Conservation (phyloP, 495 filamentous ascomycete species). For the Penicillium coffeae region DNA sequence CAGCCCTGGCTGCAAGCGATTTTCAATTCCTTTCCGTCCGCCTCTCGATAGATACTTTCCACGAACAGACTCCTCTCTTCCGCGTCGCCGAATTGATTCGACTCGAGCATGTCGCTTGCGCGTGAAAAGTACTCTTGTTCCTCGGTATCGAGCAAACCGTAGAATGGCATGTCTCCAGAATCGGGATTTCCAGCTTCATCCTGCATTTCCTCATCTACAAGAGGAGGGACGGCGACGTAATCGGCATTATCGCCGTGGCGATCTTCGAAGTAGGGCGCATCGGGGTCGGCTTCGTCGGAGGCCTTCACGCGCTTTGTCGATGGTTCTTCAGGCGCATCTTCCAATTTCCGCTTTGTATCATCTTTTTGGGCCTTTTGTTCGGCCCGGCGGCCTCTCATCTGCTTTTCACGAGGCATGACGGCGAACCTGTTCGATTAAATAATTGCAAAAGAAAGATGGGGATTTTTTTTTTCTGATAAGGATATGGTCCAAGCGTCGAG, state of each 20-base stretch:
- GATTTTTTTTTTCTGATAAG: constrained; percentile 45
- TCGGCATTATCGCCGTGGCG: constrained; percentile 23
- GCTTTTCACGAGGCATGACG: constrained; percentile 54
- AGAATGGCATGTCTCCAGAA: constrained; percentile 60
- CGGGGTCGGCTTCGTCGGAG: constrained; percentile 13
- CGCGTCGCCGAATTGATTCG: constrained; percentile 73
- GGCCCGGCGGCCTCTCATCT: constrained; percentile 65
- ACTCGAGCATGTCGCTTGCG: constrained; percentile 82
- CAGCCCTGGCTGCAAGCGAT: constrained; percentile 92
- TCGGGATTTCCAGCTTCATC: constrained; percentile 5
- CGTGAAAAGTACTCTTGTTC: constrained; percentile 93
- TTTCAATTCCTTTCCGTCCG: constrained; percentile 89
- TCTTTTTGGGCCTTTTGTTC: constrained; percentile 48
- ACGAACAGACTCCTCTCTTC: constrained; percentile 81
- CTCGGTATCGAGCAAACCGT: constrained; percentile 80
- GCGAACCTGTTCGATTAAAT: constrained; percentile 9
- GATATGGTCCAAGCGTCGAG: constrained; percentile 40
- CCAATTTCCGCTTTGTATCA: constrained; percentile 40
- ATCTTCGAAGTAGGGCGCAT: constrained; percentile 15
- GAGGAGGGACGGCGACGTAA: constrained; percentile 31
- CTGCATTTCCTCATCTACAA: constrained; percentile 15
- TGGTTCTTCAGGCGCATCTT: constrained; percentile 38
- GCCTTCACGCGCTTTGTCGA: constrained; percentile 39
- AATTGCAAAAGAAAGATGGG: constrained; percentile 9
- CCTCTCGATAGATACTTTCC: constrained; percentile 79